Base-by-base conservation (phyloP, 2,329 filamentous ascomycete genomes). In the Talaromyces sp. region DNA sequence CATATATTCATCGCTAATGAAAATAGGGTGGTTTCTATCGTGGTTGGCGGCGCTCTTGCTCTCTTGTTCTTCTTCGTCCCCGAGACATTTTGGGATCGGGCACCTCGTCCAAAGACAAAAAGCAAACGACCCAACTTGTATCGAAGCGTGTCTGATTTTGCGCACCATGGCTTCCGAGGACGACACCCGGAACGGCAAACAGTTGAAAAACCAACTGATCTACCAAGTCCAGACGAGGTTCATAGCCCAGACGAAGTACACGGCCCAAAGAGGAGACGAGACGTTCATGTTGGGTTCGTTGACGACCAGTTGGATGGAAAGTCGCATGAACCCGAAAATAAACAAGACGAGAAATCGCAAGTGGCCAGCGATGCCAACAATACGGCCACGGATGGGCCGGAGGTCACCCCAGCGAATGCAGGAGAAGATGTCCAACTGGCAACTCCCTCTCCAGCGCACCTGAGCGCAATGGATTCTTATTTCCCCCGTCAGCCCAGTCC, bases 81-180 rank as follows among this genome's bases (percentile, higher is more conserved):
- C 0, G 93, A 98, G 77, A 96, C 92, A 0, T 97, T 96, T 67
- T 98, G 93, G 93, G 92, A 97, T 73, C 83, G 93, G 55, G 88
- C 89, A 2, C 92, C 93, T 9, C 76, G 78, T 32, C 75, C 75
- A 22, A 78, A 82, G 33, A 72, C 77, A 53, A 77, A 77, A 63
- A 64, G 70, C 11, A 77, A 77, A 67, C 71, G 75, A 58, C 74
- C 75, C 4, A 67, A 68, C 27, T 59, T 71, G 27, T 69, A 72
- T 27, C 71, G 72, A 7, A 77, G 70, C 32, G 68, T 78, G 32
- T 77, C 76, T 2, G 74, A 75, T 51, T 62, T 77, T 25, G 68
- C 78, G 19, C 63, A 66, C 1, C 68, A 71, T 33, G 69, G 72
- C 9, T 69, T 76, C 33, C 71, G 75, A 3, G 76, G 76, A 22